Percentiles rank a stretch among this genome's conserved stretches.
Conservation (phyloP, 2,329 filamentous ascomycete species). For the Sarocladium brachiariae region DNA sequence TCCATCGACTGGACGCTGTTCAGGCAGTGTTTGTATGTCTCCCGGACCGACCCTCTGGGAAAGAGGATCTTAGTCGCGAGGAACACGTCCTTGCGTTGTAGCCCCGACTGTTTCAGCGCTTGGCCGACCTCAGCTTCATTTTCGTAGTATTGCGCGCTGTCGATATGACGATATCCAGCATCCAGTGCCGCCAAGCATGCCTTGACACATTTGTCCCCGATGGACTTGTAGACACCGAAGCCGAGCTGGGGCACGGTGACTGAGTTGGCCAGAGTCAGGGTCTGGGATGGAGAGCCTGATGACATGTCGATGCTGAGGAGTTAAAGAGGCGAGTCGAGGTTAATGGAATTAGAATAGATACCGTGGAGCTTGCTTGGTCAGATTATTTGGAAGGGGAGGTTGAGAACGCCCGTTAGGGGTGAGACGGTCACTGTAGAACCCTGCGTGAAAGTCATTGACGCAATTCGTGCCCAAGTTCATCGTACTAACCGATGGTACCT, state of each 20-base stretch:
- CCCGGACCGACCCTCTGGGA: slow-evolving; percentile 42
- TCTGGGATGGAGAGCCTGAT: background rate
- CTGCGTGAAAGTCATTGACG: too few relatives aligned
- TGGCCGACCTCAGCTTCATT: slow-evolving; percentile 63
- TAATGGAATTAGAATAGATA: too few relatives aligned
- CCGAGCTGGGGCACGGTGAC: slow-evolving; percentile 55
- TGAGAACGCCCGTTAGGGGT: too few relatives aligned
- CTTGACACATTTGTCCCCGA: slow-evolving; percentile 43
- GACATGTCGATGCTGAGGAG: too few relatives aligned
- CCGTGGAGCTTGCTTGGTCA: background rate
- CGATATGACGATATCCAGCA: slow-evolving; percentile 56
- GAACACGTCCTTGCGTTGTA: slow-evolving; percentile 55
- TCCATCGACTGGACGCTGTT: slow-evolving; percentile 58
- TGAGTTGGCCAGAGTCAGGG: slow-evolving; percentile 18
- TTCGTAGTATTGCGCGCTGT: slow-evolving; percentile 56
- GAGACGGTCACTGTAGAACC: too few relatives aligned
- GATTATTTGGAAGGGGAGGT: background rate
- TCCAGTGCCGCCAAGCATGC: slow-evolving; percentile 53
- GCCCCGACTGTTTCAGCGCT: slow-evolving; percentile 49
- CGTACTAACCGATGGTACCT: too few relatives aligned
- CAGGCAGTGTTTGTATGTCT: slow-evolving; percentile 51
- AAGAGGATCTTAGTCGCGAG: slow-evolving; percentile 64
- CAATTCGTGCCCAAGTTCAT: too few relatives aligned
- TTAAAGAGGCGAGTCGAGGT: too few relatives aligned
- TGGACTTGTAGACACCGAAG: slow-evolving; percentile 64